Conservation (phyloP, 75 land plant genomes). For the Sequoiadendron giganteum region DNA sequence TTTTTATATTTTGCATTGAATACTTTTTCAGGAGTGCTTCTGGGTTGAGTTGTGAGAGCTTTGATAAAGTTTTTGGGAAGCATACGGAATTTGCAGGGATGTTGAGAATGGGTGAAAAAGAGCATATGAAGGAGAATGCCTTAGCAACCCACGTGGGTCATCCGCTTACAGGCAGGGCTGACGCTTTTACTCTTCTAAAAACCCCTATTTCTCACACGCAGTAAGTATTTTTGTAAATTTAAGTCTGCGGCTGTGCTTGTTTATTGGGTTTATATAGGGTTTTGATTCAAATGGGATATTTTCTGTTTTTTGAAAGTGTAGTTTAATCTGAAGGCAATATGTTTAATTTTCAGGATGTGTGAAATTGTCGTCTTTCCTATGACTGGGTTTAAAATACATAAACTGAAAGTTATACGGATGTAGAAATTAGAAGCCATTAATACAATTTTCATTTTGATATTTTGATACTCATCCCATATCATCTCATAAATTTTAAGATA, state of each 20-base stretch:
- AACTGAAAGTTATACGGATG: too few species aligned
- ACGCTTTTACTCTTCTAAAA: conserved; percentile 1
- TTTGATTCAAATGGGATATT: too few species aligned
- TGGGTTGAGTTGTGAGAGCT: not conserved
- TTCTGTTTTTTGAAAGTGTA: not conserved
- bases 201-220: conserved; percentile 15
- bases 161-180: conserved; percentile 9
- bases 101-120: not conserved
- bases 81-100: not conserved
- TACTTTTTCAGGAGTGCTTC: too few species aligned
- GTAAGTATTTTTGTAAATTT: not conserved
- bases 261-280: not conserved
- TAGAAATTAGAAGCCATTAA: too few species aligned
- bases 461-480: too few species aligned
- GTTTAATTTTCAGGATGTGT: not conserved
- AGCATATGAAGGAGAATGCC: not conserved
- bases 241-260: not conserved
- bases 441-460: too few species aligned
- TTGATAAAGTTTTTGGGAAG: not conserved
- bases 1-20: too few species aligned
- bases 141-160: not conserved
- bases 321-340: not conserved
- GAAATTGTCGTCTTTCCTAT: not conserved
- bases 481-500: too few species aligned
- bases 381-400: not conserved